A percentile compares a stretch with the other conserved stretches of the same genome.
Conservation (phyloP, 2,329 filamentous ascomycete species). For the Aspergillus tubingensis region DNA sequence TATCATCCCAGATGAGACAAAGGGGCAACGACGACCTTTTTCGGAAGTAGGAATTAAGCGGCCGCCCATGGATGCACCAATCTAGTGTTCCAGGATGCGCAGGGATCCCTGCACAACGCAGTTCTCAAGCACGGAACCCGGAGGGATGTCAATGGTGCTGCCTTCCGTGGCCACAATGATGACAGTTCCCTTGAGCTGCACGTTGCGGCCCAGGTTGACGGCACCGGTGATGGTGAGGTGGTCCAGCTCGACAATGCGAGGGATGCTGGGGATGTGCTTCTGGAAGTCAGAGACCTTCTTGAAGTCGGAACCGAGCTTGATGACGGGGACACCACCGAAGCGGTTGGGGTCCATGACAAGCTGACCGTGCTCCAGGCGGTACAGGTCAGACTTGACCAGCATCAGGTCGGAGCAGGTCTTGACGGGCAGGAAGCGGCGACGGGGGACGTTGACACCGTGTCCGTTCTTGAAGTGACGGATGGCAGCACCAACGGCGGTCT, state of each 20-base stretch:
- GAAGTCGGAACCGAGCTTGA: slow-evolving; percentile 98
- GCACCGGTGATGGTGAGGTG: slow-evolving; percentile 97
- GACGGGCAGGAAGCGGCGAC: slow-evolving; percentile 96
- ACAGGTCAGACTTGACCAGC: slow-evolving; percentile 99
- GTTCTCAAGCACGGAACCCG: slow-evolving; percentile 96
- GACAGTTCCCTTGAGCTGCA: slow-evolving; percentile 94
- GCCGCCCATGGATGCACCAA: neutral
- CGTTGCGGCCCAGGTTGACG: slow-evolving; percentile 93
- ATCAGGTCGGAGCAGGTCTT: slow-evolving; percentile 99
- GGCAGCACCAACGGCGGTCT: slow-evolving; percentile 96
- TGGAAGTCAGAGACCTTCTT: slow-evolving; percentile 92
- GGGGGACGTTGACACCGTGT: slow-evolving; percentile 97
- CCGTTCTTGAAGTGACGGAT: slow-evolving; percentile 99
- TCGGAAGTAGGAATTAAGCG: neutral
- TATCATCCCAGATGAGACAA: slow-evolving; percentile 11
- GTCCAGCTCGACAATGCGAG: slow-evolving; percentile 53
- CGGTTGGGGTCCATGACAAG: slow-evolving; percentile 94
- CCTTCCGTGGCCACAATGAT: slow-evolving; percentile 98
- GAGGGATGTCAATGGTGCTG: slow-evolving; percentile 95
- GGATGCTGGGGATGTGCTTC: slow-evolving; percentile 54
- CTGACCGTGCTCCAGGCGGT: slow-evolving; percentile 98
- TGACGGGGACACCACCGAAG: slow-evolving; percentile 93
- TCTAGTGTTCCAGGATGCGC: slow-evolving; percentile 68
- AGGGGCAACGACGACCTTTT: slow-evolving; percentile 1
- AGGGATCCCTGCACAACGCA: slow-evolving; percentile 98